Evolutionary conservation across 176 grass and related monocot species (phyloP).

Genomic region (Aegilops longissima): DNA sequence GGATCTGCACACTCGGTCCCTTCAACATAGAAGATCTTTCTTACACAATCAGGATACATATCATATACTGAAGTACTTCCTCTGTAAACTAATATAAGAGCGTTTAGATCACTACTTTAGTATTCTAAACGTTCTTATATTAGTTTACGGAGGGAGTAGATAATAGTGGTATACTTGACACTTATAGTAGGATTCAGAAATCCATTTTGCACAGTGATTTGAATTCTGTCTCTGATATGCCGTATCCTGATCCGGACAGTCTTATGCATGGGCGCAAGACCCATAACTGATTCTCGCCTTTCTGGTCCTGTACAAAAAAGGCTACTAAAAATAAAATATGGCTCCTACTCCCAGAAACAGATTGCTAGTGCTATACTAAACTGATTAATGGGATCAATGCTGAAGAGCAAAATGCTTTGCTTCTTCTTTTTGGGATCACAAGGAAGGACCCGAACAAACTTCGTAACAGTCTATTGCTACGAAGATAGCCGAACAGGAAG

Average conservation of each 20-base stretch:
- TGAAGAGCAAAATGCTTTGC: neutral
- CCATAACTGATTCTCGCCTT: conserved; percentile 27
- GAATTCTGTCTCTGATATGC: too few species aligned
- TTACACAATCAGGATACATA: too few species aligned
- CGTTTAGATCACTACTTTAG: too few species aligned
- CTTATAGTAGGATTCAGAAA: too few species aligned
- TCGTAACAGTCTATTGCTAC: too few species aligned
- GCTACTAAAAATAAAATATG: neutral
- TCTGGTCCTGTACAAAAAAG: neutral
- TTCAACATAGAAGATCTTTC: neutral
- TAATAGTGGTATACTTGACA: too few species aligned
- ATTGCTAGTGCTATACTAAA: neutral
- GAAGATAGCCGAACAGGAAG: too few species aligned
- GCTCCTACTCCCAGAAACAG: neutral
- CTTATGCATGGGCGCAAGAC: conserved; percentile 27
- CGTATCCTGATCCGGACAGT: neutral
- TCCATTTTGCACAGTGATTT: too few species aligned
- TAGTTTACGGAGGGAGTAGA: too few species aligned
- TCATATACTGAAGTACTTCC: too few species aligned
- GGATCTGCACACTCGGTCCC: neutral
- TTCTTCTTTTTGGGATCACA: neutral
- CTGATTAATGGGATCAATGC: neutral
- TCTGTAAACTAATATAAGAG: too few species aligned
- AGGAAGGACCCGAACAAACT: neutral
- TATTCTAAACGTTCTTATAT: too few species aligned